A percentile compares a stretch with the other conserved stretches of the same genome.
Evolutionary conservation across 2,329 filamentous ascomycete species (phyloP).

Genomic region (Aureobasidium subglaciale): DNA sequence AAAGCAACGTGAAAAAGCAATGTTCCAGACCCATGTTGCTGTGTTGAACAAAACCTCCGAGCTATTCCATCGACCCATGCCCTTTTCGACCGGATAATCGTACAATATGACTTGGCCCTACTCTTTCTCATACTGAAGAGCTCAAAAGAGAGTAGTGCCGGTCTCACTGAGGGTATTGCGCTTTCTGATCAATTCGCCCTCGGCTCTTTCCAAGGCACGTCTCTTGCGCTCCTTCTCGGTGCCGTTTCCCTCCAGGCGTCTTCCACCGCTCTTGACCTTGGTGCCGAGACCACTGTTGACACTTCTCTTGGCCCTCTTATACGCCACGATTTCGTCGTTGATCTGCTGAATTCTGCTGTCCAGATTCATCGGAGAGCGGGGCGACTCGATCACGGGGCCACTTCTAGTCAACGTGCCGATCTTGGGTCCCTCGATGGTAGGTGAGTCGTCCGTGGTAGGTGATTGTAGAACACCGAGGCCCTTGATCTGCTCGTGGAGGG

Average conservation of each 20-base stretch:
- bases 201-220: constrained; percentile 26
- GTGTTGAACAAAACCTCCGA: too few relatives aligned
- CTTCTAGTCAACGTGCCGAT: neutral
- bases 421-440: neutral
- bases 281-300: constrained; percentile 6
- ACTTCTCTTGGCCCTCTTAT: constrained; percentile 15
- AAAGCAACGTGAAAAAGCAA: too few relatives aligned
- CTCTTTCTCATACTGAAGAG: too few relatives aligned
- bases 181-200: constrained; percentile 23
- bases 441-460: neutral
- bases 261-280: constrained; percentile 14
- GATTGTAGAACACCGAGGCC: neutral
- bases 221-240: constrained; percentile 30
- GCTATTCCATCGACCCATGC: too few relatives aligned
- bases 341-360: constrained; percentile 16
- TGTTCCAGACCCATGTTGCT: too few relatives aligned
- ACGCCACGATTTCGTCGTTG: neutral
- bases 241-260: constrained; percentile 18
- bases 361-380: constrained; percentile 16
- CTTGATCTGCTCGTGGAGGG: neutral
- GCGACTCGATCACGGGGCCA: neutral
- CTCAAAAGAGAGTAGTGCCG: too few relatives aligned
- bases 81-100: too few relatives aligned
- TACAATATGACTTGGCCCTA: too few relatives aligned
- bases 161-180: neutral